phyloP scores from a whole-genome alignment of 441 rosid species.

The Corymbia calophylla region DNA sequence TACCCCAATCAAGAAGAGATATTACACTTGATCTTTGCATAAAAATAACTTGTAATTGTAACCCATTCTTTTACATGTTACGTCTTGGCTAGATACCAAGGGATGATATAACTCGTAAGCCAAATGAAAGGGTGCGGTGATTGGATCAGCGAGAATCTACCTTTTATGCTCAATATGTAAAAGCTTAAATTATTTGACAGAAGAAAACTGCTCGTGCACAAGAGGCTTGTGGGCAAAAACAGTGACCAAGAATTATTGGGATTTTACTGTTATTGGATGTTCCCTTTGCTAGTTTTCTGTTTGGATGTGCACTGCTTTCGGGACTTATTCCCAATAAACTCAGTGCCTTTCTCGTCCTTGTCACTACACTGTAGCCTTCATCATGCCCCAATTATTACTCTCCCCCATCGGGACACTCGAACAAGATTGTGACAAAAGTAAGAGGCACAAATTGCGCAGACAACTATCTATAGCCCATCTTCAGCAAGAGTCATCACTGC shows the following conservation, averaged over 20 bases:
- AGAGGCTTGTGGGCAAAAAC: background rate
- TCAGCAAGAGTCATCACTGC: background rate
- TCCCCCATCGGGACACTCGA: background rate
- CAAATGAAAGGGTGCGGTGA: background rate
- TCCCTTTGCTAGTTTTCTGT: background rate
- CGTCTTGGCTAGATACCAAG: rapidly evolving
- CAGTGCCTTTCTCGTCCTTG: background rate
- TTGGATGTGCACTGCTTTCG: background rate
- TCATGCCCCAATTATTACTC: background rate
- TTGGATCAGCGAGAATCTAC: background rate
- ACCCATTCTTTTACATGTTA: background rate
- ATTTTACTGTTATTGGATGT: background rate
- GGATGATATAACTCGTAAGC: background rate
- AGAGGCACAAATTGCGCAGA: background rate
- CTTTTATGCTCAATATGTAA: background rate
- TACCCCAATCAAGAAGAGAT: background rate
- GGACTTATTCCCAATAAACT: background rate
- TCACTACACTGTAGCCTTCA: background rate
- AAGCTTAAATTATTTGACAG: background rate
- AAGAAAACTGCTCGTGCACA: background rate
- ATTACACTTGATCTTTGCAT: background rate
- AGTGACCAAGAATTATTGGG: background rate
- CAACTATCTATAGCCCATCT: background rate
- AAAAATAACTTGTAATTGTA: background rate
- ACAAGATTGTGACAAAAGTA: background rate